phyloP scores from a whole-genome alignment of 2,329 filamentous ascomycete genomes.

The Didymella segeticola region DNA sequence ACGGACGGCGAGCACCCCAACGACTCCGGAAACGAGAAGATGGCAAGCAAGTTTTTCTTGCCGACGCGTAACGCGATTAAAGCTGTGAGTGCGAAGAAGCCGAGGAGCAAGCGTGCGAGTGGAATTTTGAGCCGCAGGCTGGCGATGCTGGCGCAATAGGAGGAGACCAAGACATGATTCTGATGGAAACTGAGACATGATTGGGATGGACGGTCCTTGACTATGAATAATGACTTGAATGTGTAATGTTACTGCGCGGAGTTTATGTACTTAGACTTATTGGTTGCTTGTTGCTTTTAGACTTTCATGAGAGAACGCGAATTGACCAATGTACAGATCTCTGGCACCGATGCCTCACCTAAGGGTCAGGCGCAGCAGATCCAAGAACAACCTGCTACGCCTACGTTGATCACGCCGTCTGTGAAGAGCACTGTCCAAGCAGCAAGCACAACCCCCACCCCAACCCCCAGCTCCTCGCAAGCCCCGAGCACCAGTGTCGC shows the following conservation, averaged over 20 bases:
- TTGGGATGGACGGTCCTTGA: neutral
- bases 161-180: neutral
- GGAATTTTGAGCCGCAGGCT: slow-evolving; percentile 8
- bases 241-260: slow-evolving; percentile 6
- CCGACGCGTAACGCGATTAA: slow-evolving; percentile 23
- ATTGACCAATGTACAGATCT: slow-evolving; percentile 8
- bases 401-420: neutral
- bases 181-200: neutral
- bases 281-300: neutral
- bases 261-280: slow-evolving; percentile 1
- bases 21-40: slow-evolving; percentile 37
- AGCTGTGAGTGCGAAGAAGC: slow-evolving; percentile 18
- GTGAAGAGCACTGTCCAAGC: neutral
- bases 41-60: slow-evolving; percentile 36
- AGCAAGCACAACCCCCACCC: no score
- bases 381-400: neutral
- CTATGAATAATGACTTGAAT: slow-evolving; percentile 12
- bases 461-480: neutral
- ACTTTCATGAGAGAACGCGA: neutral
- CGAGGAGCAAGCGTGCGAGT: slow-evolving; percentile 1
- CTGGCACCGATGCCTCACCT: neutral
- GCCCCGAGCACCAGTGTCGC: neutral
- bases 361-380: neutral
- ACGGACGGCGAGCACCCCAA: slow-evolving; percentile 47
- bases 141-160: slow-evolving; percentile 8